Base-by-base conservation (phyloP, 2,329 filamentous ascomycete genomes). In the Botryotinia narcissicola region DNA sequence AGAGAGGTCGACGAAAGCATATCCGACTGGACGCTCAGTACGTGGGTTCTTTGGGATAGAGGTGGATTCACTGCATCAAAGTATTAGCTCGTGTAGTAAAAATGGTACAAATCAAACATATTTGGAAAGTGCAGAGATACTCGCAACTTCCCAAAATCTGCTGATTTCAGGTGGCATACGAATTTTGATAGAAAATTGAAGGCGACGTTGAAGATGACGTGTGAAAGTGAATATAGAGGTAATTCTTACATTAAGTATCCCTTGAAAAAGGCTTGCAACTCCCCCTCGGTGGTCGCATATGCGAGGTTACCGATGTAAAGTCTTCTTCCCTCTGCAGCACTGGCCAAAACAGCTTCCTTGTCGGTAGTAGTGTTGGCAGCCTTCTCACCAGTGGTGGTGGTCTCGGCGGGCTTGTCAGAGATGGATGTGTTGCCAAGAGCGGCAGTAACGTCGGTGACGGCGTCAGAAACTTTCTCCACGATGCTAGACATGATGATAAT, bases 221-320 rank as follows among this genome's bases (percentile, higher is more conserved):
- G 64, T n/a, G 14, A 37, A 32, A 48, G 62, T 29, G 18, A 62
- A 29, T 57, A n/a, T 48, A 29, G 29, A 70, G 22, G 16, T 20
- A 37, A 93, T 57, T 14, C 95, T 90, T 90, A 99, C 96, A 99
- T 94, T 88, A 96, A 92, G 90, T 97, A 98, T 86, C 92, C 93
- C 90, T 96, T 95, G 92, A 99, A 99, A 90, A 99, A 99, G 82
- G 96, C 93, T 90, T 97, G 97, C 90, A 99, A 94, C 92, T 98
- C 94, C 92, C 93, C 96, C 93, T 98, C 96, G 85, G 94, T 97
- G 91, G 96, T 98, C 92, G 95, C 95, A 86, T 99, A 99, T 83
- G 96, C 96, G 91, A 99, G 93, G 90, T 99, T 99, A 89, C 96
- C 96, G 88, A 99, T 98, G 88, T 99, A 99, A 82, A 99, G 92